Evolutionary conservation across 768 basidiomycete species (phyloP), one percentile per base, ranked within the genome.

Genomic region (Hericium rajendrae): DNA sequence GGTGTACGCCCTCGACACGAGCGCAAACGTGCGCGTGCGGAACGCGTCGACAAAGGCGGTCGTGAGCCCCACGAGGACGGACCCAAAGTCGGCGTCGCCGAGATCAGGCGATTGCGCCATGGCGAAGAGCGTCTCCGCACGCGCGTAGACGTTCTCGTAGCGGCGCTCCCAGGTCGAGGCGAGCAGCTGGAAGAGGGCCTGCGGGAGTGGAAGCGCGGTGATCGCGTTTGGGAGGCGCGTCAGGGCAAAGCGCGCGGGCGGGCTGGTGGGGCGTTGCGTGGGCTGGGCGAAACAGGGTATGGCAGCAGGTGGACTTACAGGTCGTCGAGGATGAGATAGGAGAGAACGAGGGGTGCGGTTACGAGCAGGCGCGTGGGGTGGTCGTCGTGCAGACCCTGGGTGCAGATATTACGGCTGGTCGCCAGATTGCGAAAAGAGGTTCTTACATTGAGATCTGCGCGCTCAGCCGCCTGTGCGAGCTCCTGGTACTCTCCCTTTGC

Each of bases 1-100:
- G 2, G 79, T 76, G 68, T 86, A 88, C n/a, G 84, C 84, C 62
- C 75, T 79, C 9, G 81, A 77, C 20, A 88, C 63, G 9, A 88
- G 72, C 1, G 64, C 62, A 59, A 85, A 76, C 0, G 82, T 83
- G 58, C 81, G 75, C 56, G 65, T 64, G 48, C 84, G 81, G 70
- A 88, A 88, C 9, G 15, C 39, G 84, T 86, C 78, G 38, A 83
- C 66, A 63, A 88, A 88, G 4, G 65, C 65, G 1, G 68, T 65
- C 4, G 78, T 67, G 67, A 88, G 70, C 4, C 65, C 64, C 4
- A 70, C 68, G 6, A 86, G 64, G 4, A 83, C 62, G 12, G 72
- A 66, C 6, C 69, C 78, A 10, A 87, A 67, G 43, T 76, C 75
- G 26, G 67, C 65, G 60, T 80, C 76, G 15, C 72, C 64, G 60